phyloP scores from a whole-genome alignment of 108 stramenopile species.

The Phaeodactylum tricornutum region DNA sequence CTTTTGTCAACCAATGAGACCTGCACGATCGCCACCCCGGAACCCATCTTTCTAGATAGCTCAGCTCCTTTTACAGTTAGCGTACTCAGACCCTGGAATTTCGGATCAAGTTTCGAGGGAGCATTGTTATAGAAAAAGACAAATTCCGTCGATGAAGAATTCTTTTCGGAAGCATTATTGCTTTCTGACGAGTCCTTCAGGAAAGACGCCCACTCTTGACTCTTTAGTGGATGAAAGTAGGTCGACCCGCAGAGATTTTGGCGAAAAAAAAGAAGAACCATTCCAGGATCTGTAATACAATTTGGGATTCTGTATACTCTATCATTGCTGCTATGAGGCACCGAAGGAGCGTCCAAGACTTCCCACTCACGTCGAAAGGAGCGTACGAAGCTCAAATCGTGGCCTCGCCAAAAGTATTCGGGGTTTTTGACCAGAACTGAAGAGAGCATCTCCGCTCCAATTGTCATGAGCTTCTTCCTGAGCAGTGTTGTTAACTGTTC shows the following conservation, averaged over 20 bases:
- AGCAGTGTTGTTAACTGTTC: conserved; percentile 49
- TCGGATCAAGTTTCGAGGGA: conserved; percentile 40
- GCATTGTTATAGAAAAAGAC: conserved; percentile 37
- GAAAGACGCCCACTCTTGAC: conserved; percentile 3
- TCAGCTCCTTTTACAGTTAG: conserved; percentile 54
- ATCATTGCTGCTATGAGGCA: too few species aligned
- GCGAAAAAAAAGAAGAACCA: conserved; percentile 55
- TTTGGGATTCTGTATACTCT: conserved; percentile 43
- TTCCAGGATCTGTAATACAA: conserved; percentile 41
- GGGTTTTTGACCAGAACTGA: conserved; percentile 67
- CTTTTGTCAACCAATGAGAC: not conserved
- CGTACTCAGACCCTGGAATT: conserved; percentile 51
- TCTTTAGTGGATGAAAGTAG: conserved; percentile 58
- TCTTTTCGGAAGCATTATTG: too few species aligned
- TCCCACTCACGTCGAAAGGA: conserved; percentile 36
- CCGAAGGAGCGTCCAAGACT: too few species aligned
- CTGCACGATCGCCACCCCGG: not conserved
- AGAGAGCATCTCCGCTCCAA: conserved; percentile 51
- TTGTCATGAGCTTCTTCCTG: conserved; percentile 37
- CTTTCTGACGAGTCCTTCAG: too few species aligned
- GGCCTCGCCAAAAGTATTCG: conserved; percentile 30
- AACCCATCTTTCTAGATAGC: conserved; percentile 15
- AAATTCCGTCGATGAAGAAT: conserved; percentile 11
- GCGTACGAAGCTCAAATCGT: conserved; percentile 53
- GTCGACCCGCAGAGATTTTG: conserved; percentile 67